These are phyloP conservation scores for Pseudozyma pruni DNA, from an alignment of 1,284 basidiomycete species.

Conservation along the genomic window DNA sequence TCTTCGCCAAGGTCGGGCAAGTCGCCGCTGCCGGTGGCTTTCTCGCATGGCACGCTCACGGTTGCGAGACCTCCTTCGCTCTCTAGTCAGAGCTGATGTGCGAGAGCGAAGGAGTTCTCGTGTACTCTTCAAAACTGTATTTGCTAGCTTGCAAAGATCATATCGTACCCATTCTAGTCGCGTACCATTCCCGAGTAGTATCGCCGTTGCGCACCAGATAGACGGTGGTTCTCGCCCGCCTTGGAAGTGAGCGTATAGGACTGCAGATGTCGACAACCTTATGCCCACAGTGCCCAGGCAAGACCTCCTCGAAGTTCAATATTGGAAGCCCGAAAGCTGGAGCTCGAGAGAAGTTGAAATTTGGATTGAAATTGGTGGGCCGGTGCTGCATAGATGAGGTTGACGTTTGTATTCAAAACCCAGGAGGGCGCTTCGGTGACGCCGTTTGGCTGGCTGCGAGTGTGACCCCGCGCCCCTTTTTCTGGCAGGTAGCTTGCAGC, in stretches of 20 bases:
- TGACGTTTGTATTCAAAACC: constrained; percentile 4
- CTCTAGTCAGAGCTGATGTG: constrained; percentile 2
- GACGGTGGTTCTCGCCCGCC: too few relatives aligned
- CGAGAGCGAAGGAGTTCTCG: too few relatives aligned
- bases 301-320: constrained; percentile 15
- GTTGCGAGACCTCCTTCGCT: constrained; percentile 15
- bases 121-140: background rate
- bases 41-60: constrained; percentile 26
- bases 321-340: constrained; percentile 18
- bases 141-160: too few relatives aligned
- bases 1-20: constrained; percentile 5
- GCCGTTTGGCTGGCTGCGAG: background rate
- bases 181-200: too few relatives aligned
- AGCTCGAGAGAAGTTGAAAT: constrained; percentile 25
- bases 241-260: too few relatives aligned
- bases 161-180: too few relatives aligned
- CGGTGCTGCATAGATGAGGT: too few relatives aligned
- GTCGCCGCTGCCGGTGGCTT: constrained; percentile 12
- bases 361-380: background rate
- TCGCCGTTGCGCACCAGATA: too few relatives aligned
- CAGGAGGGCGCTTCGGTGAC: constrained; percentile 1
- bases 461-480: constrained; percentile 5
- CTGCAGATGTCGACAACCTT: too few relatives aligned
- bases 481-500: background rate
- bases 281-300: too few relatives aligned